Evolutionary conservation across 495 filamentous ascomycete species (phyloP).

Genomic region (Parathielavia hyrcaniae): DNA sequence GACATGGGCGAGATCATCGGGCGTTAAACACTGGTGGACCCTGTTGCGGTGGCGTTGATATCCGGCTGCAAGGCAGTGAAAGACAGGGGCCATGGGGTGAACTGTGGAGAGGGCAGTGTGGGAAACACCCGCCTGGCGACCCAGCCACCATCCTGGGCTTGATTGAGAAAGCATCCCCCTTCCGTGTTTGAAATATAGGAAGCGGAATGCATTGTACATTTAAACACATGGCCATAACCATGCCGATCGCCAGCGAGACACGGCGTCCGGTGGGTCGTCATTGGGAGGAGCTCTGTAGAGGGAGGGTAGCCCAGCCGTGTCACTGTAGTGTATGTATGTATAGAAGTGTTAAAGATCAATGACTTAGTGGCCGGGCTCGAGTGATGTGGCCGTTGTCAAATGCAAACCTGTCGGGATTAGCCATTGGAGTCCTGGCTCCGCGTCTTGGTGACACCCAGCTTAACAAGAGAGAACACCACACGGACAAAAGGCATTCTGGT

Average conservation of each 20-base stretch:
- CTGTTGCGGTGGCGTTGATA: neutral
- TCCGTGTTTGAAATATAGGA: neutral
- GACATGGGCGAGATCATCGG: conserved; percentile 85
- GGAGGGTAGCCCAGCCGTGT: neutral
- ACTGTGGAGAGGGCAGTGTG: neutral
- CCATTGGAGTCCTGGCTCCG: no score
- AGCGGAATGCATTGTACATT: conserved; percentile 10
- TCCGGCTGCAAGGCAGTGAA: neutral
- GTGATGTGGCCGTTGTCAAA: no score
- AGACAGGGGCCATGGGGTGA: neutral
- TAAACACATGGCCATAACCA: conserved; percentile 3
- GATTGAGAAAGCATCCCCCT: neutral
- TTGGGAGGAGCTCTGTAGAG: conserved; percentile 4
- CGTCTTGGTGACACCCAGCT: no score
- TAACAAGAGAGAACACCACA: no score
- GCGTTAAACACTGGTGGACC: conserved; percentile 16
- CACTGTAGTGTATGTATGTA: conserved; percentile 2
- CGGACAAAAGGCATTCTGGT: no score
- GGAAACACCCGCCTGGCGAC: neutral
- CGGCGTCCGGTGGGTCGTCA: neutral
- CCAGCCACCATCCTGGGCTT: neutral
- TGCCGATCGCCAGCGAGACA: conserved; percentile 1
- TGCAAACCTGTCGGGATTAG: no score
- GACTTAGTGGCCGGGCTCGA: no score
- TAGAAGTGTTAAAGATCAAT: neutral